These are phyloP conservation scores for Picea abies DNA, from an alignment of 83 land plant species.

Conservation along the genomic window DNA sequence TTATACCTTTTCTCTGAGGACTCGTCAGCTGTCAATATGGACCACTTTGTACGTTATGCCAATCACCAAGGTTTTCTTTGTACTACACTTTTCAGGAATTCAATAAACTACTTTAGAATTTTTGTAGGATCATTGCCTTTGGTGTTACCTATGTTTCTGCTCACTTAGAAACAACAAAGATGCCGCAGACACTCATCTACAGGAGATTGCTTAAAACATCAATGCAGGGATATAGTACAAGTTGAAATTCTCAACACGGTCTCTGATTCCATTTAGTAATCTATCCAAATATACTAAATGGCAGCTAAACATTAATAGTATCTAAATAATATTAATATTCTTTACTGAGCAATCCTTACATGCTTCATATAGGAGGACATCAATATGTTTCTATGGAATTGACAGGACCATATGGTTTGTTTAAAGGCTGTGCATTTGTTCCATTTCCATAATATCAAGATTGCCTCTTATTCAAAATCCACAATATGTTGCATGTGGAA, in stretches of 20 bases:
- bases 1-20: background rate
- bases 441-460: background rate
- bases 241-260: no score
- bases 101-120: background rate
- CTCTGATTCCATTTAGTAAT: background rate
- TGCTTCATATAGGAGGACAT: background rate
- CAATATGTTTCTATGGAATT: no score
- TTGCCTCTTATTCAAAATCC: background rate
- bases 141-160: background rate
- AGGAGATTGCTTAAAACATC: background rate
- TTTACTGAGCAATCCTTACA: no score
- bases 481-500: background rate
- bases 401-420: background rate
- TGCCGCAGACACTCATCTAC: background rate
- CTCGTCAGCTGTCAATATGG: background rate
- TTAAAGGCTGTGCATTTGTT: background rate
- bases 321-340: background rate
- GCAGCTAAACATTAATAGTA: background rate
- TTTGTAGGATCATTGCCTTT: background rate
- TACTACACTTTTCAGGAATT: background rate
- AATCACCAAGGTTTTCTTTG: background rate
- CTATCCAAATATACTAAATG: background rate
- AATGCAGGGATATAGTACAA: no score
- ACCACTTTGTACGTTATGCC: background rate
- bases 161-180: background rate